Evolutionary conservation across 495 filamentous ascomycete species (phyloP).

Genomic region (Penicillium manginii): DNA sequence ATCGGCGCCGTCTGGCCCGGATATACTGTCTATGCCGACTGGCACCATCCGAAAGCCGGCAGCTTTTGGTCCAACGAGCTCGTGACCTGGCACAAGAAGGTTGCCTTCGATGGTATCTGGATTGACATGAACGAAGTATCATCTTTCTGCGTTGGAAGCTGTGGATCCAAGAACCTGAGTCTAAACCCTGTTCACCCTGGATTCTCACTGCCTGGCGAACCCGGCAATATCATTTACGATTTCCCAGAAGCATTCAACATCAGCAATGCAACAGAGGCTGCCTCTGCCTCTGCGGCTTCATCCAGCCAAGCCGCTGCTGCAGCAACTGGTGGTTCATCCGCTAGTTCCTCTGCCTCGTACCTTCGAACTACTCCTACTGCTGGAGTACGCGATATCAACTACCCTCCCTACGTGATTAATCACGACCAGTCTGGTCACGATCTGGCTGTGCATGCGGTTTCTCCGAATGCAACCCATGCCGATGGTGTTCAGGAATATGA

Average conservation of each 20-base stretch:
- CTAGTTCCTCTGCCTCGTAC: slow-evolving; percentile 52
- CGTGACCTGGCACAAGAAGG: slow-evolving; percentile 58
- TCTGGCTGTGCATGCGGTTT: slow-evolving; percentile 72
- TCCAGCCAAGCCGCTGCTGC: slow-evolving; percentile 54
- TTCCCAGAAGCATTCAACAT: slow-evolving; percentile 76
- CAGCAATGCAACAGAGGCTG: slow-evolving; percentile 71
- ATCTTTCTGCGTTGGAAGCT: slow-evolving; percentile 82
- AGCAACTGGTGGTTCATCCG: slow-evolving; percentile 33
- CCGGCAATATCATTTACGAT: slow-evolving; percentile 59
- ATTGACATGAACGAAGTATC: slow-evolving; percentile 70
- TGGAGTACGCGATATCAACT: slow-evolving; percentile 72
- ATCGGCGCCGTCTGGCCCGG: slow-evolving; percentile 69
- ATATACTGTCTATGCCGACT: slow-evolving; percentile 69
- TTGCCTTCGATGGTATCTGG: slow-evolving; percentile 64
- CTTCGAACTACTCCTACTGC: slow-evolving; percentile 68
- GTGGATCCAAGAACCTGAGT: slow-evolving; percentile 68
- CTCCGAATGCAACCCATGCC: slow-evolving; percentile 76
- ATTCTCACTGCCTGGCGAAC: slow-evolving; percentile 68
- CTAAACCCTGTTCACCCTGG: slow-evolving; percentile 72
- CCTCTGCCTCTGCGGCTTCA: slow-evolving; percentile 57
- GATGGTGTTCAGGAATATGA: slow-evolving; percentile 79
- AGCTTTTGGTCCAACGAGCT: slow-evolving; percentile 78
- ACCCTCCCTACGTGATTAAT: slow-evolving; percentile 83
- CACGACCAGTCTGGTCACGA: slow-evolving; percentile 70
- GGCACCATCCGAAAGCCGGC: slow-evolving; percentile 58